Evolutionary conservation across 23 red algal genomes (phyloP).

Genomic region (Gracilariopsis chorda): DNA sequence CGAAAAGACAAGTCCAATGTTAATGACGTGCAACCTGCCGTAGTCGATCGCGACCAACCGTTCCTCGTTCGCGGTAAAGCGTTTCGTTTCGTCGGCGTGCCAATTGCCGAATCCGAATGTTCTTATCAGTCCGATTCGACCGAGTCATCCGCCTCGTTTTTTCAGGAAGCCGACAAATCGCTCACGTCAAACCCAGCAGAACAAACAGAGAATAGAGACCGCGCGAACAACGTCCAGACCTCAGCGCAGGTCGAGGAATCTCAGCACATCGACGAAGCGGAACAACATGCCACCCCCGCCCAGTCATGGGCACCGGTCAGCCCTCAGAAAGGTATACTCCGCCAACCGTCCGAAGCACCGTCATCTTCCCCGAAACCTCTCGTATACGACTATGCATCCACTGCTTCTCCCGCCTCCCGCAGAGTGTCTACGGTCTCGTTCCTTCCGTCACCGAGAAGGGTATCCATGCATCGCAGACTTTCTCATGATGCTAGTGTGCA

Average conservation of each 20-base stretch:
- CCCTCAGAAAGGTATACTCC: background rate
- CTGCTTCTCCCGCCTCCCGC: conserved; percentile 23
- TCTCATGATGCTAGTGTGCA: conserved; percentile 20
- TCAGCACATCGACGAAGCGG: background rate
- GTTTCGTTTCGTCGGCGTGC: conserved; percentile 1
- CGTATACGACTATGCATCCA: conserved; percentile 17
- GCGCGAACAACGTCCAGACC: no score
- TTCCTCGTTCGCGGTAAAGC: background rate
- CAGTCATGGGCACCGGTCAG: background rate
- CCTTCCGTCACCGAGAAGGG: background rate
- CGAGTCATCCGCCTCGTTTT: background rate
- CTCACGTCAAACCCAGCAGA: no score
- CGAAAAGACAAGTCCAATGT: background rate
- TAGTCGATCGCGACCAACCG: background rate
- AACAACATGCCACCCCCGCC: background rate
- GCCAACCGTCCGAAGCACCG: background rate
- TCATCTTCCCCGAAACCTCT: background rate
- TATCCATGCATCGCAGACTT: background rate
- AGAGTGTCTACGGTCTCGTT: conserved; percentile 18
- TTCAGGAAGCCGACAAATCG: no score
- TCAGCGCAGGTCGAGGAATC: no score
- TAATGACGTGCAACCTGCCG: background rate
- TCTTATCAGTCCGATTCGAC: conserved; percentile 20
- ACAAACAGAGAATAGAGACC: no score
- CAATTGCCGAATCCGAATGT: conserved; percentile 4